Base-by-base conservation (phyloP, 75 land plant species). In the Isoetes taiwanensis region DNA sequence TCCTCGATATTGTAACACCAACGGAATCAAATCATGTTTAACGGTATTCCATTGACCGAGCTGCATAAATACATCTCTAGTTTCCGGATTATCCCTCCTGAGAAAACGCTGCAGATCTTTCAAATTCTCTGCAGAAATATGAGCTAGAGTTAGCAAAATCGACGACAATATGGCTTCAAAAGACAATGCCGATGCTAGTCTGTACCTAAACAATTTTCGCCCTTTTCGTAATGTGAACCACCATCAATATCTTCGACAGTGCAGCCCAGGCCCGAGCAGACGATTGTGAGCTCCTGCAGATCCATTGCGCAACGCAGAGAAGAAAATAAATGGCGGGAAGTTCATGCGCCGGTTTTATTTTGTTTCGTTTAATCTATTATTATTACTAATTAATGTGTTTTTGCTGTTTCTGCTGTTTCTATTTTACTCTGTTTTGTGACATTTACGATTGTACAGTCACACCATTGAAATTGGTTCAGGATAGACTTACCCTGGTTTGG, bases 31-130 rank as follows among this genome's bases (percentile, higher is more conserved):
- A 60, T 83, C 77, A 28, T 68, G 74, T 0, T 76, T 60, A 35
- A 78, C 77, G 2, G 67, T 77, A 30, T 87, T 84, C 95, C 95
- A 91, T 59, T 75, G 83, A 56, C 95, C 80, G 2, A 91, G 73
- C 71, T 83, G 89, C 74, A 81, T 80, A 59, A 91, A 91, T 25
- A 87, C 88, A 17, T 78, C 74, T 38, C 97, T 59, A 26, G 48
- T 68, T 30, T 69, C 61, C 9, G 95, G 89, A 67, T 91, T 75
- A 55, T 87, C 97, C 11, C 96, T 67, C 43, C 94, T 57, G 59
- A 91, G 59, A 56, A 77, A 91, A 52, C 97, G 67, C 62, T 87
- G 78, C 59, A 91, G 62, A 58, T 84, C 82, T 74, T 77, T 91
- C 76, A 91, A 71, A 64, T 79, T 81, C 50, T 78, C 97, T 91